These are phyloP conservation scores for Trametes villosa DNA, from an alignment of 768 basidiomycete genomes.

Conservation along the genomic window DNA sequence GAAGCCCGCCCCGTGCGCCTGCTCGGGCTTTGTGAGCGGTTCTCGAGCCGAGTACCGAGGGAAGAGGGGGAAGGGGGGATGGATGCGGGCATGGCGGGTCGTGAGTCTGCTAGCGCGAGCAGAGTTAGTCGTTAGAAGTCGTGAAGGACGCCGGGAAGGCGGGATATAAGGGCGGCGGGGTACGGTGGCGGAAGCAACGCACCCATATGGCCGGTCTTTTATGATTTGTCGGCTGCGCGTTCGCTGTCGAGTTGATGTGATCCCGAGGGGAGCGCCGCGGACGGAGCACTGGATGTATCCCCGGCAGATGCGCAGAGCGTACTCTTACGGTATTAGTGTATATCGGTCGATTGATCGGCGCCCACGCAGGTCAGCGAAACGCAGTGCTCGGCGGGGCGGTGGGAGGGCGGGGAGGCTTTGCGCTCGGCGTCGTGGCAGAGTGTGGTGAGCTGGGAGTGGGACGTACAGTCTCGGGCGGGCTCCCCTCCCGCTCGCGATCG, in stretches of 20 bases:
- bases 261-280: slow-evolving; percentile 8
- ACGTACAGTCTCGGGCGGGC: too few species aligned
- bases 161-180: slow-evolving; percentile 2
- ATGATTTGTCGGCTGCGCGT: slow-evolving; percentile 1
- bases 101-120: slow-evolving; percentile 6
- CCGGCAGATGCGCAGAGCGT: background rate
- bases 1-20: background rate
- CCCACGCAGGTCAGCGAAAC: background rate
- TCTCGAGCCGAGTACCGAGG: background rate
- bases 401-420: background rate
- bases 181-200: background rate
- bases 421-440: background rate
- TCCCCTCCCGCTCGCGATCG: background rate
- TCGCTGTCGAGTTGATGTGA: slow-evolving; percentile 1
- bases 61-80: background rate
- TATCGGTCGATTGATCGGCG: background rate
- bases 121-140: slow-evolving; percentile 12
- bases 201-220: slow-evolving; percentile 10
- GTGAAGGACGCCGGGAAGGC: slow-evolving; percentile 6
- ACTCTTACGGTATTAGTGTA: background rate
- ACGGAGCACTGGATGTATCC: background rate
- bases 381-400: background rate
- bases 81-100: slow-evolving; percentile 10
- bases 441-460: background rate
- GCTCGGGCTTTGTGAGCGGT: background rate